phyloP scores from a whole-genome alignment of 192 early-diverging fungal species.

The Geranomyces variabilis region DNA sequence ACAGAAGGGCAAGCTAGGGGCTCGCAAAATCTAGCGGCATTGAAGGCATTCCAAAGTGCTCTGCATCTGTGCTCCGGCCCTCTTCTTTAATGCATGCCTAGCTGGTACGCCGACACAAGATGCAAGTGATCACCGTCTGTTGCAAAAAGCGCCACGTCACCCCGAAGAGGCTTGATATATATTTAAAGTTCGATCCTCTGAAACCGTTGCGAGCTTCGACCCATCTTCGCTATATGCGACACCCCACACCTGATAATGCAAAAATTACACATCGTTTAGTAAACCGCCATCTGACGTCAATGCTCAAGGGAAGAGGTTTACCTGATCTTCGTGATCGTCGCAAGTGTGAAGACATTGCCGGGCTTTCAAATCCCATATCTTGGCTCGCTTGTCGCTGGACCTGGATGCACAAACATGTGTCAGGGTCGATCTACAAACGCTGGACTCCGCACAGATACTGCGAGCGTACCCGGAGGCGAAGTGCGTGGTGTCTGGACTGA shows the following conservation, averaged over 20 bases:
- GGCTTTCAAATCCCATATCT: constrained; percentile 79
- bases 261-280: constrained; percentile 21
- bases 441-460: no score
- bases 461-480: constrained; percentile 75
- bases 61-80: no score
- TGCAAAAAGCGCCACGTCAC: no score
- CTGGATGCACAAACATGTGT: constrained; percentile 33
- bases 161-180: constrained; percentile 36
- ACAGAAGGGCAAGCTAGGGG: constrained; percentile 14
- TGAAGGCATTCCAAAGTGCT: no score
- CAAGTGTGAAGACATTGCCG: constrained; percentile 77
- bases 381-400: constrained; percentile 77
- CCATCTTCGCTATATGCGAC: constrained; percentile 80
- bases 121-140: no score
- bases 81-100: no score
- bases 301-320: constrained; percentile 23
- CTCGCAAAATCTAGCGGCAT: constrained; percentile 1
- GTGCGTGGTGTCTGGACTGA: constrained; percentile 65
- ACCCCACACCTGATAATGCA: constrained; percentile 71
- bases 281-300: neutral
- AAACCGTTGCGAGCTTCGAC: constrained; percentile 69
- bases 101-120: no score
- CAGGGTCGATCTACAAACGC: no score
- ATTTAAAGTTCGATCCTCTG: constrained; percentile 67
- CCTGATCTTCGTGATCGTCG: constrained; percentile 77